Conservation (phyloP, 1,139 yeast genomes). For the Geotrichum histeridarum region DNA sequence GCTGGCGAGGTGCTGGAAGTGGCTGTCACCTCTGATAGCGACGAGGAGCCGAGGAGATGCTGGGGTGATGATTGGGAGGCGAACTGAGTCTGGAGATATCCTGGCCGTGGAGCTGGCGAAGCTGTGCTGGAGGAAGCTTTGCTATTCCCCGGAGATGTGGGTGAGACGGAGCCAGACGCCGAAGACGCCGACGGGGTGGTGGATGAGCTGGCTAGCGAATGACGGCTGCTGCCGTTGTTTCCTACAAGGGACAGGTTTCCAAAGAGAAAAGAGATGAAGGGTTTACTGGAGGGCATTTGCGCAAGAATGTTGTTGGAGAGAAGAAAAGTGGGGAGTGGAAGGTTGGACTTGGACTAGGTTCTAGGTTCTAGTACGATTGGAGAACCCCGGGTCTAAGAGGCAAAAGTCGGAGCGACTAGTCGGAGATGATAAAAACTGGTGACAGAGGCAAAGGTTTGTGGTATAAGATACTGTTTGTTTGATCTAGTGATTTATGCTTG, state of each 20-base stretch:
- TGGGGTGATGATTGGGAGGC: neutral
- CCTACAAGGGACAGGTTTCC: constrained; percentile 22
- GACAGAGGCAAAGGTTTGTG: too few species aligned
- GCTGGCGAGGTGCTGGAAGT: neutral
- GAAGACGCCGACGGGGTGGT: constrained; percentile 10
- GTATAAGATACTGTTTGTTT: too few species aligned
- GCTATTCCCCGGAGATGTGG: constrained; percentile 2
- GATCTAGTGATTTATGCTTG: too few species aligned
- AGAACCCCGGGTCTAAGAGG: too few species aligned
- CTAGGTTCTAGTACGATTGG: too few species aligned
- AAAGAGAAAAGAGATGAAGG: constrained; percentile 32
- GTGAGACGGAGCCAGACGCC: constrained; percentile 2
- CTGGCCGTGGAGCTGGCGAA: neutral
- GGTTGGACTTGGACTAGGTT: neutral
- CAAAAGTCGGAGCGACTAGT: too few species aligned
- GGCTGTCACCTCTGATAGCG: neutral
- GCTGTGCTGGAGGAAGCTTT: constrained; percentile 4
- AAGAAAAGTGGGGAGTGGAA: neutral
- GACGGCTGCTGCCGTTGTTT: constrained; percentile 13
- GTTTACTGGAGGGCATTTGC: constrained; percentile 32
- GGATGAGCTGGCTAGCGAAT: constrained; percentile 4
- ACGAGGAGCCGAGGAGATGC: neutral
- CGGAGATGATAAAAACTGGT: neutral
- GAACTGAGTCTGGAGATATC: neutral
- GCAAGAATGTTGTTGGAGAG: neutral